phyloP scores from a whole-genome alignment of 2,329 filamentous ascomycete genomes.

The Metarhizium guizhouense region DNA sequence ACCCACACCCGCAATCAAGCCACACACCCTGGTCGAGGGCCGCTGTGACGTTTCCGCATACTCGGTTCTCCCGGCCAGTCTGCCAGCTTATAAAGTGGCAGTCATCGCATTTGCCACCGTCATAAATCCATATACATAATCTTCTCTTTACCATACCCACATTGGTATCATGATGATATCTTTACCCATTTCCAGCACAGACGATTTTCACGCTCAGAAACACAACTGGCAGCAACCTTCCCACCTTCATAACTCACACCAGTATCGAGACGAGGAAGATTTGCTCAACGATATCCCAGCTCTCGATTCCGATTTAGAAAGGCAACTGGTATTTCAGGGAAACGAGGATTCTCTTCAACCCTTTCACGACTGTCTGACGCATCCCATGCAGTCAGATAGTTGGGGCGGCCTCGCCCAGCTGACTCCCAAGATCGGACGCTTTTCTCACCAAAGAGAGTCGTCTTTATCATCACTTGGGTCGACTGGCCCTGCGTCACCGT shows the following conservation, averaged over 20 bases:
- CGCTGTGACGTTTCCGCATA: conserved; percentile 8
- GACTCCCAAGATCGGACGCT: conserved; percentile 28
- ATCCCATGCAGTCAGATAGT: conserved; percentile 33
- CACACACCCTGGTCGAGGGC: conserved; percentile 7
- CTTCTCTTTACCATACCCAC: not conserved
- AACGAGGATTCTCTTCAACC: not conserved
- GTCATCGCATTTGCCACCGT: conserved; percentile 5
- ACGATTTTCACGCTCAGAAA: not conserved
- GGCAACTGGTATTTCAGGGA: not conserved
- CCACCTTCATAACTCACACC: not conserved
- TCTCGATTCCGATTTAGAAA: not conserved
- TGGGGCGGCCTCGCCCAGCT: conserved; percentile 30
- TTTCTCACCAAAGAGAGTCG: conserved; percentile 49
- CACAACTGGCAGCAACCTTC: not conserved
- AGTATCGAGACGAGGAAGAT: not conserved
- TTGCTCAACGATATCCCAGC: not conserved
- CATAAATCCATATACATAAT: not conserved
- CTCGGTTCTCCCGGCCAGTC: conserved; percentile 5
- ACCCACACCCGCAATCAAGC: not conserved
- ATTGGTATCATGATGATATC: not conserved
- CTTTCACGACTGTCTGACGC: conserved; percentile 4
- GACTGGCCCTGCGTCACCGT: conserved; percentile 51
- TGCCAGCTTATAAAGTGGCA: conserved; percentile 6
- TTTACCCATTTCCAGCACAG: not conserved
- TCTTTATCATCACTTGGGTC: conserved; percentile 54